A percentile compares a stretch with the other conserved stretches of the same genome.
phyloP scores from a whole-genome alignment of 805 yeast species.

The Nakazawaea pomicola region DNA sequence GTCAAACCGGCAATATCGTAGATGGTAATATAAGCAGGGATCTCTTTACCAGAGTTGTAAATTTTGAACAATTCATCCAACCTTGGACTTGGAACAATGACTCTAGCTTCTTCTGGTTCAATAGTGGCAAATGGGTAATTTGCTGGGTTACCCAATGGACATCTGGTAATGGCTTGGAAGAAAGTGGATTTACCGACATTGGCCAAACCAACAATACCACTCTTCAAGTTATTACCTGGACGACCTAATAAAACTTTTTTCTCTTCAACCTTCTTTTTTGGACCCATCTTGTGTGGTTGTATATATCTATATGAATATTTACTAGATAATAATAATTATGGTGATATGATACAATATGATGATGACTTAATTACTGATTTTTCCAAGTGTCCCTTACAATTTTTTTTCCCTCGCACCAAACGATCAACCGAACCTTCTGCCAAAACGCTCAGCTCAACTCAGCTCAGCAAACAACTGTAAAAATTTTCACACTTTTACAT shows the following conservation, averaged over 20 bases:
- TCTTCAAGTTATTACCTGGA: slow-evolving; percentile 37
- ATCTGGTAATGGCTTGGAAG: slow-evolving; percentile 56
- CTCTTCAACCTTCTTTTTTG: slow-evolving; percentile 36
- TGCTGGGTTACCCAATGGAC: slow-evolving; percentile 62
- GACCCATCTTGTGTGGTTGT: slow-evolving; percentile 23
- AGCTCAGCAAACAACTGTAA: no score
- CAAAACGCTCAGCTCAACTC: no score
- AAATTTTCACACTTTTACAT: no score
- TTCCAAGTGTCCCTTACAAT: no score
- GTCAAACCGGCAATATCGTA: slow-evolving; percentile 71
- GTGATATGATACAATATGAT: no score
- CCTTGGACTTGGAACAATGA: slow-evolving; percentile 45
- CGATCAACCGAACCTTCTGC: no score
- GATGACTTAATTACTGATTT: no score
- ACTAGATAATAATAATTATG: no score
- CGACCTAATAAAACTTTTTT: slow-evolving; percentile 32
- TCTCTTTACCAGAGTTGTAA: slow-evolving; percentile 43
- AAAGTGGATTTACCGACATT: slow-evolving; percentile 61
- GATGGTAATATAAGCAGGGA: slow-evolving; percentile 53
- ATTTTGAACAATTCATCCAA: slow-evolving; percentile 42
- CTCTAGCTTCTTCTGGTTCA: slow-evolving; percentile 63
- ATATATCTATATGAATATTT: no score
- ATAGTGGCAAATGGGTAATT: slow-evolving; percentile 74
- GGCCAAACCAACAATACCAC: slow-evolving; percentile 60
- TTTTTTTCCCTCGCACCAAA: no score